Base-by-base conservation (phyloP, 2,329 filamentous ascomycete species). In the Aureobasidium sp. region DNA sequence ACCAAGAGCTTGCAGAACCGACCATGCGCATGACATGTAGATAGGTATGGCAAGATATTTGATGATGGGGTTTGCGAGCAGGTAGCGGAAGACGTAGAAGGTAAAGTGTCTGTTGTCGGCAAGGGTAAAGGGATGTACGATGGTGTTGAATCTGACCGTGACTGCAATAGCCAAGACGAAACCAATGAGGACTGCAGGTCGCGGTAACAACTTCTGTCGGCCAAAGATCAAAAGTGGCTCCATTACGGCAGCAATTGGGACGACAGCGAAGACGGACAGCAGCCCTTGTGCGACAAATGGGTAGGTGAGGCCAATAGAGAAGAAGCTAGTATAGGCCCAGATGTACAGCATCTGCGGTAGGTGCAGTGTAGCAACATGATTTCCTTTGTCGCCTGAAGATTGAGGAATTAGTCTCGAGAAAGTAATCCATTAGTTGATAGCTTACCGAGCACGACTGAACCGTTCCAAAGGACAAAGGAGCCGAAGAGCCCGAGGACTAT, bases 71-170 rank as follows among this genome's bases (percentile, higher is more conserved):
- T 89, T 83, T 13, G 69, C 68, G 14, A 72, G 58, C 41, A 97
- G 86, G 6, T 88, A 86, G 1, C 91, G 86, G 78, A 99, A 99
- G 63, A 96, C 79, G 76, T 99, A 99, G 74, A 99, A 99, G 73
- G 96, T 88, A 77, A 96, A 99, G 73, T 99, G 94, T 2, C 94
- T 82, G 74, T 99, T 99, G 74, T 99, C 94, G 37, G 94, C 94
- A 1, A 97, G 82, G 0, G 92, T 96, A 72, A 97, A 99, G 0
- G 94, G 93, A 70, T 99, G 94, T 48, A 97, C 84, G 65, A 96
- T 88, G 37, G 94, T 99, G 79, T 97, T 97, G 80, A 83, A 88
- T 64, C 84, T 83, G 30, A 97, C 85, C 3, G 80, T 74, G 6
- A 72, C 68, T n/a, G 79, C 68, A 66, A 81, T 82, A 8, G 77